A percentile compares a stretch with the other conserved stretches of the same genome.
Evolutionary conservation across 2,329 filamentous ascomycete genomes (phyloP).

Genomic region (Sphaerulina vaccinii): DNA sequence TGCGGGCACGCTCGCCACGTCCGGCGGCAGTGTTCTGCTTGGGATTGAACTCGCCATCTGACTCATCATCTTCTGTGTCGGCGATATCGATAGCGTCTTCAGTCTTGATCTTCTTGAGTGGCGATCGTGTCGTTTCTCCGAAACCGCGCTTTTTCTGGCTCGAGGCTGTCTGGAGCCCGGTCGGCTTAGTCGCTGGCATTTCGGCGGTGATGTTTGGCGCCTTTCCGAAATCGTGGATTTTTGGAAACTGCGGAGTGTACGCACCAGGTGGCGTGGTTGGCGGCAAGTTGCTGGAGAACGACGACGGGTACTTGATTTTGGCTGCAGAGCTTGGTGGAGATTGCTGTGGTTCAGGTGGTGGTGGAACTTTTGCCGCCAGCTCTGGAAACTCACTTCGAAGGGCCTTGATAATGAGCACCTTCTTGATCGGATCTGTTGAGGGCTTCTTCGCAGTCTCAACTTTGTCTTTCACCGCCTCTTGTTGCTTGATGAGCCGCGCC

Average conservation of each 20-base stretch:
- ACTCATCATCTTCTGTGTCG: constrained; percentile 3
- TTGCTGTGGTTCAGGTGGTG: neutral
- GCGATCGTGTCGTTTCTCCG: neutral
- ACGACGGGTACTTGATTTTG: neutral
- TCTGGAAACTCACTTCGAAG: constrained; percentile 8
- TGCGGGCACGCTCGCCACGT: neutral
- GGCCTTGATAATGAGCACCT: constrained; percentile 2
- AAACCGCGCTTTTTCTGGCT: neutral
- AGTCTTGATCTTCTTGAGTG: neutral
- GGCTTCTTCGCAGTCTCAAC: constrained; percentile 1
- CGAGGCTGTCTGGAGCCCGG: neutral
- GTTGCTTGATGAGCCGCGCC: constrained; percentile 3
- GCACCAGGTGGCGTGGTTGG: too few species aligned
- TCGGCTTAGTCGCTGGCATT: neutral
- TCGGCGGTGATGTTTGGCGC: too few species aligned
- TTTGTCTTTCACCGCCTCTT: constrained; percentile 4
- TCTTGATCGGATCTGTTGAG: constrained; percentile 1
- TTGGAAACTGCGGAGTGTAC: too few species aligned
- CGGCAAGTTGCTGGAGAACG: too few species aligned
- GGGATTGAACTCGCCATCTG: constrained; percentile 4
- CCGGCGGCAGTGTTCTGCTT: neutral
- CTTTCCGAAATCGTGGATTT: too few species aligned
- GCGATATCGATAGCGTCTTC: neutral
- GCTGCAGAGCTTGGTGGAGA: neutral
- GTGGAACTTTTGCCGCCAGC: constrained; percentile 2